Base-by-base conservation (phyloP, 495 filamentous ascomycete species). In the Annulohypoxylon nitens region DNA sequence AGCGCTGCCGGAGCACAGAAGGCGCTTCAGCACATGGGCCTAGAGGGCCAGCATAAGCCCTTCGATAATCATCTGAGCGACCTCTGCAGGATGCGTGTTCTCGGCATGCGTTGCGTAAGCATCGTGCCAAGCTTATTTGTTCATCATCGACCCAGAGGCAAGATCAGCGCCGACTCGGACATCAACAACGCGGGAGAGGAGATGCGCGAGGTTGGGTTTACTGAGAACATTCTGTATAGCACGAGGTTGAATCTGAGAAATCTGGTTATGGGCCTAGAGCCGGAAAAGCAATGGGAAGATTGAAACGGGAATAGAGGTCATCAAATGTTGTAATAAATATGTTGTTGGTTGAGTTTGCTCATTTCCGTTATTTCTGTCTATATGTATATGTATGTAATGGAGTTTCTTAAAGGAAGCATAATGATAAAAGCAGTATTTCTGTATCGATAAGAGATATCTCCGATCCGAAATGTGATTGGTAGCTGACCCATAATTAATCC, bases 1-100 rank as follows among this genome's bases (percentile, higher is more conserved):
- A 86, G 85, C 1, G 83, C 82, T 12, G 73, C 81, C 39, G 87
- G 88, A 0, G 88, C 88, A 4, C 82, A 80, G 34, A 86, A 85
- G 26, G 78, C 88, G 16, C 80, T 90, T 25, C 78, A 81, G 9
- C 80, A 81, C 16, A 80, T 86, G 47, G 82, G 81, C 6, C 77
- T 84, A 0, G 81, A 82, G 12, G 76, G 79, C 4, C 79, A 72
- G 16, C 78, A 78, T 14, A 77, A 77, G 30, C 81, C 85, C 11
- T 84, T 85, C 53, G 87, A 88, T 61, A 79, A 84, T 11, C 81
- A 82, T 8, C 75, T 89, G 12, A 81, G 83, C 16, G 67, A 82
- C 10, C 77, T 86, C 65, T 89, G 87, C 70, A 69, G 75, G 25
- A 11, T 62, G 34, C 64, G 72, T 9, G 12, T 67, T n/a, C 36